Evolutionary conservation across 2,329 filamentous ascomycete species (phyloP), one percentile per base, ranked within the genome.

Genomic region (Pyrenophora graminea): DNA sequence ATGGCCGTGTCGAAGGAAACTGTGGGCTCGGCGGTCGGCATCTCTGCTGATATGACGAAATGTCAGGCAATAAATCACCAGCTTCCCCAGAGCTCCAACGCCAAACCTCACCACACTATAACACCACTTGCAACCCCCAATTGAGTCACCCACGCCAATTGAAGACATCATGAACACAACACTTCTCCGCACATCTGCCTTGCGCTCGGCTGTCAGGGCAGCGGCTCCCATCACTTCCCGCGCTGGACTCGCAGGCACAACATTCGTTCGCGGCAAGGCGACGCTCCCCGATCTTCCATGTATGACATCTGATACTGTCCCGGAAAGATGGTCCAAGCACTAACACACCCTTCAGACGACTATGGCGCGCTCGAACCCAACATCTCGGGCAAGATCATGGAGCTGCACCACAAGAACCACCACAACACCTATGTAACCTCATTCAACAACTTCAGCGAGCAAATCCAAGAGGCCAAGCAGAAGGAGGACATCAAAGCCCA

Each of bases 351-450:
- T 1, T 2, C 62, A 96, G 93, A 97, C 74, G 94, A 97, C 82
- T 99, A 97, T 76, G 90, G 88, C 72, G 94, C 92, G 45, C 91
- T 99, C 67, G 94, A 99, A 80, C 85, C 84, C 62, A 76, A 82
- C 71, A 83, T 96, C 79, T 92, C 88, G 41, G 88, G 89, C 74
- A 85, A 94, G 78, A 96, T 96, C 80, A 96, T 96, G 92, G 90
- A 96, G 80, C 85, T 96, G 39, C 92, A 96, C 82, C 89, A 96
- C 84, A 87, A 84, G 79, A 93, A 91, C 78, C 91, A 96, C 82
- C 92, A 96, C 81, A 86, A 93, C 77, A 92, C 91, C 69, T 96
- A 96, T 75, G 90, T 96, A 66, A 94, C 86, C 76, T 88, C 87
- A 74, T 89, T 90, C 80, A 96, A 96, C 80, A 82, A 86, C 55